Conservation (phyloP, 352 stramenopile genomes). For the Globisporangium camurandrum region DNA sequence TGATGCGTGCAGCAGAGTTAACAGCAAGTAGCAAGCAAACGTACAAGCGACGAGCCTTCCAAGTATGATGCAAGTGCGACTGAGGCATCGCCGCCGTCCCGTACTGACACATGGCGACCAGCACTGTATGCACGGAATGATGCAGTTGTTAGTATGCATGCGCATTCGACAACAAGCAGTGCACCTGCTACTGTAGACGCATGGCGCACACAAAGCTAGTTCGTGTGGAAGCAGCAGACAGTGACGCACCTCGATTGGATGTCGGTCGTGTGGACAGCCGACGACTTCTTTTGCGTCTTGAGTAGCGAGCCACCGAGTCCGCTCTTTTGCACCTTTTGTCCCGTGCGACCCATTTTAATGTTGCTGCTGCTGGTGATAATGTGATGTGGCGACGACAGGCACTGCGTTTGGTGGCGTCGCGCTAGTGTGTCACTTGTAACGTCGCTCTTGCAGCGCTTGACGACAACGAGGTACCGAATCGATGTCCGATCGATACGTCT, state of each 20-base stretch:
- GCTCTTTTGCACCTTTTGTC: conserved; percentile 65
- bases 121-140: conserved; percentile 23
- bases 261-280: conserved; percentile 54
- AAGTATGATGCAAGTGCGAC: conserved; percentile 79
- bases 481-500: too few species aligned
- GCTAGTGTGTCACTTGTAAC: too few species aligned
- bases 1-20: too few species aligned
- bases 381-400: not conserved
- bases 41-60: conserved; percentile 75
- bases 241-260: conserved; percentile 55
- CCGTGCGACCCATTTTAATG: conserved; percentile 56
- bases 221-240: not conserved
- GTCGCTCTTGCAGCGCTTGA: too few species aligned
- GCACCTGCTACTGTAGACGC: not conserved
- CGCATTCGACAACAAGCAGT: not conserved
- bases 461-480: too few species aligned
- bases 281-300: conserved; percentile 71
- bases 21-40: too few species aligned
- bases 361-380: not conserved
- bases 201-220: not conserved
- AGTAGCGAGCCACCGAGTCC: conserved; percentile 69
- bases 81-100: conserved; percentile 74
- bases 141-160: not conserved
- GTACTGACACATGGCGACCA: conserved; percentile 75
- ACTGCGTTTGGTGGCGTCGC: too few species aligned